A percentile compares a stretch with the other conserved stretches of the same genome.
phyloP scores from a whole-genome alignment of 345 rosid genomes.

The Crucihimalaya himalaica region DNA sequence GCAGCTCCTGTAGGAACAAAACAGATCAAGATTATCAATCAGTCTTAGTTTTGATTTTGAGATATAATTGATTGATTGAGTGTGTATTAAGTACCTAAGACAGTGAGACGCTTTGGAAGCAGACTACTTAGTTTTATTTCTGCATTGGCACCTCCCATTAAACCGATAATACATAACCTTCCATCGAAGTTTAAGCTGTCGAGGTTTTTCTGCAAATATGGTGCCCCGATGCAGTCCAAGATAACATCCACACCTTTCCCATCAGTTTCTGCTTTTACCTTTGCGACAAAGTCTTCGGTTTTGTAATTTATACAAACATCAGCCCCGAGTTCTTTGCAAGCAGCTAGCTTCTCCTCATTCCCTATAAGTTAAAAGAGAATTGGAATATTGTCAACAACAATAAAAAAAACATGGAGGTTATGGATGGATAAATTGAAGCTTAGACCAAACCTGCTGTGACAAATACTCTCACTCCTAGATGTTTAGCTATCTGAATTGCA shows the following conservation, averaged over 20 bases:
- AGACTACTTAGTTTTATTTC: conserved; percentile 59
- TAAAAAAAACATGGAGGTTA: not conserved
- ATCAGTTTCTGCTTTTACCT: conserved; percentile 75
- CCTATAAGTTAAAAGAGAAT: conserved; percentile 44
- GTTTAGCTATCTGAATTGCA: conserved; percentile 84
- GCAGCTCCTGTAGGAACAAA: conserved; percentile 62
- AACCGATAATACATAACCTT: conserved; percentile 79
- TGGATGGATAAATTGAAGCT: not conserved
- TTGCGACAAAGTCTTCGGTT: conserved; percentile 82
- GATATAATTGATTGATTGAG: not conserved
- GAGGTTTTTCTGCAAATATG: conserved; percentile 75
- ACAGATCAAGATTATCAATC: not conserved
- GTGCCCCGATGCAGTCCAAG: conserved; percentile 79
- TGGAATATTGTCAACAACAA: conserved; percentile 4
- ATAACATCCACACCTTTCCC: conserved; percentile 95
- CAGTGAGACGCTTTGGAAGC: conserved; percentile 75
- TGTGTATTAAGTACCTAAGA: conserved; percentile 63
- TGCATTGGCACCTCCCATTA: conserved; percentile 64
- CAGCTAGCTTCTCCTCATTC: conserved; percentile 72
- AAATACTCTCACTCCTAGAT: conserved; percentile 64
- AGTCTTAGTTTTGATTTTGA: not conserved
- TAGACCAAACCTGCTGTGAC: conserved; percentile 77
- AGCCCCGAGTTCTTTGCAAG: conserved; percentile 88
- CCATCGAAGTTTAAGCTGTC: conserved; percentile 82
- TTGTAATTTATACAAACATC: conserved; percentile 90